Conservation (phyloP, 2,329 filamentous ascomycete genomes). For the Rutstroemia sp. region DNA sequence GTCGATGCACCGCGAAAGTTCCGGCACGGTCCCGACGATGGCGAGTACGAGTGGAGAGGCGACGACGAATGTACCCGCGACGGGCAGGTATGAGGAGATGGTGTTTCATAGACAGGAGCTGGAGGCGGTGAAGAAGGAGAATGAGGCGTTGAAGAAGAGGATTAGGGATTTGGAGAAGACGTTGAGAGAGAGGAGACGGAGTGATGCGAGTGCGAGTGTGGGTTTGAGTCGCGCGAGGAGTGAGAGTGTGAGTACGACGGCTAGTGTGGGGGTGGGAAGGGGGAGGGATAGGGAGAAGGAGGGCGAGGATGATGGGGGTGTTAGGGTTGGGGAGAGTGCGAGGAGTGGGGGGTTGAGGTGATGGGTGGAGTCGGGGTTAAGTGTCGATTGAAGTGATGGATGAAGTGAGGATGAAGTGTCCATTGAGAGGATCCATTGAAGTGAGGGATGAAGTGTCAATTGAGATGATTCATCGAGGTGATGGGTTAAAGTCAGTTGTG, state of each 20-base stretch:
- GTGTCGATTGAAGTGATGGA: constrained; percentile 7
- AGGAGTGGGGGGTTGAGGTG: constrained; percentile 35
- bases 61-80: constrained; percentile 44
- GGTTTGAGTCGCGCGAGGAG: constrained; percentile 36
- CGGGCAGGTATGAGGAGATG: constrained; percentile 55
- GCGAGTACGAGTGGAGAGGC: background rate
- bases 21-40: constrained; percentile 13
- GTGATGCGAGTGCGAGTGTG: constrained; percentile 37
- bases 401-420: constrained; percentile 4
- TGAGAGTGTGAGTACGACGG: constrained; percentile 46
- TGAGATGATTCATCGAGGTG: no score
- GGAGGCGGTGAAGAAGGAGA: constrained; percentile 55
- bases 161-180: constrained; percentile 55
- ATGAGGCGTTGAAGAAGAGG: constrained; percentile 52
- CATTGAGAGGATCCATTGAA: no score
- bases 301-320: constrained; percentile 45
- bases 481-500: no score
- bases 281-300: constrained; percentile 35
- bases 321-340: constrained; percentile 55
- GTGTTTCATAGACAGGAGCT: constrained; percentile 52
- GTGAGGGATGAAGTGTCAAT: no score
- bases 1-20: constrained; percentile 22
- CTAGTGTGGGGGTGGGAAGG: constrained; percentile 34
- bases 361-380: background rate
- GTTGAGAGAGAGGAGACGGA: constrained; percentile 31